Evolutionary conservation across 2,329 filamentous ascomycete species (phyloP), one percentile per base, ranked within the genome.

Genomic region (Incumbomyces lentus): DNA sequence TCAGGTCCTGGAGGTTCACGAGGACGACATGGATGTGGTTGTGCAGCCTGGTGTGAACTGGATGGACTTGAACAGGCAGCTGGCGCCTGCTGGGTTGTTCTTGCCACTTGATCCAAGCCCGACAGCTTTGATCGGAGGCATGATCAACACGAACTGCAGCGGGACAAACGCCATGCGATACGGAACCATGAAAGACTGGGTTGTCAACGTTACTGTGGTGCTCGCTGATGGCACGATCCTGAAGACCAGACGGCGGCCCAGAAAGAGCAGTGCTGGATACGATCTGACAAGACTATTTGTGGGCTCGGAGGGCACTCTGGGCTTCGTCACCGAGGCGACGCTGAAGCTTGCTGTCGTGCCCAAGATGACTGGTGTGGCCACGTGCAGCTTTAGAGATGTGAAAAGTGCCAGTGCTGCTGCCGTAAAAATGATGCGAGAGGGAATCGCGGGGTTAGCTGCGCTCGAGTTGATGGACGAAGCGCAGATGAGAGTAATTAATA

Each of bases 41-140:
- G 87, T 95, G 2, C 89, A 95, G 62, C 89, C 89, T 2, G 85
- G 84, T 6, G 82, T 95, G 8, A 82, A 84, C n/a, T 95, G 88
- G 88, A 88, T 93, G 75, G 79, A 84, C 44, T 68, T 95, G 48
- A 95, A 95, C 58, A 79, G 83, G 53, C 73, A 79, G 40, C 79
- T 84, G 58, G 78, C 83, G 64, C 73, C 77, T 33, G 81, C 78
- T 3, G 86, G 86, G 0, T 75, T 95, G 1, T 95, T 95, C 68
- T 93, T 95, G 61, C 89, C 89, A 1, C 81, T 94, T 11, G 89
- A 95, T 59, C 89, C 89, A 11, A 85, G 85, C 62, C 82, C 82
- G 32, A 73, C 70, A 1, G 75, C 75, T 0, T 67, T 69, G 51
- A 67, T 79, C 16, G 76, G 75, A 1, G 75, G 76, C 4, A 79